A percentile compares a stretch with the other conserved stretches of the same genome.
Evolutionary conservation across 1,284 basidiomycete genomes (phyloP).

Genomic region (Lentinus polychrous): DNA sequence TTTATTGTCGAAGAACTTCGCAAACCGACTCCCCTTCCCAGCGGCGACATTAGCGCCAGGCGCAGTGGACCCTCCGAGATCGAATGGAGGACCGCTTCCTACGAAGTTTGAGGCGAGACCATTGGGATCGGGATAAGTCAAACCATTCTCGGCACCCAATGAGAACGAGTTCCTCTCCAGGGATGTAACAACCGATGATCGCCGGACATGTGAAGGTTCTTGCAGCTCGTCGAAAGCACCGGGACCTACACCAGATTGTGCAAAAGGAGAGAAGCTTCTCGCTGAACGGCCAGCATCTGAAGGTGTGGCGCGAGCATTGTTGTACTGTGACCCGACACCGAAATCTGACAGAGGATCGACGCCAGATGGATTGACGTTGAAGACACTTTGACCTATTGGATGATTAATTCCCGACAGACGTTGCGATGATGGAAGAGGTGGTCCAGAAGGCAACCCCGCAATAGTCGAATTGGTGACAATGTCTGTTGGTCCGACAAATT

Average conservation of each 20-base stretch:
- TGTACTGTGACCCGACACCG: too few species aligned
- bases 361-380: too few species aligned
- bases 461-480: constrained; percentile 9
- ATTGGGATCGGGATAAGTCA: constrained; percentile 22
- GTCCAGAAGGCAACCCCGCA: constrained; percentile 14
- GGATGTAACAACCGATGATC: constrained; percentile 26
- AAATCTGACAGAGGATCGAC: too few species aligned
- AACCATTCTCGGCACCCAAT: constrained; percentile 30
- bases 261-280: constrained; percentile 52
- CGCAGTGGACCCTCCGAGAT: constrained; percentile 15
- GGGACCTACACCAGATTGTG: constrained; percentile 32
- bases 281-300: constrained; percentile 22
- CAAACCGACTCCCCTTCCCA: constrained; percentile 70
- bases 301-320: constrained; percentile 14
- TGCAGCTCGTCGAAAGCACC: constrained; percentile 33
- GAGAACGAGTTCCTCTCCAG: constrained; percentile 23
- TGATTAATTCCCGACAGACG: neutral
- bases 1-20: constrained; percentile 78
- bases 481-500: constrained; percentile 6
- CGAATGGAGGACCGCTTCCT: constrained; percentile 12
- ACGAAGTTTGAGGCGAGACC: constrained; percentile 13
- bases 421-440: constrained; percentile 8
- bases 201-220: constrained; percentile 29
- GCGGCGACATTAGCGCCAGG: constrained; percentile 31
- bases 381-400: neutral